Percentiles rank a stretch among this genome's conserved stretches.
Evolutionary conservation across 2,329 filamentous ascomycete genomes (phyloP).

Genomic region (Ascochyta clinopodiicola): DNA sequence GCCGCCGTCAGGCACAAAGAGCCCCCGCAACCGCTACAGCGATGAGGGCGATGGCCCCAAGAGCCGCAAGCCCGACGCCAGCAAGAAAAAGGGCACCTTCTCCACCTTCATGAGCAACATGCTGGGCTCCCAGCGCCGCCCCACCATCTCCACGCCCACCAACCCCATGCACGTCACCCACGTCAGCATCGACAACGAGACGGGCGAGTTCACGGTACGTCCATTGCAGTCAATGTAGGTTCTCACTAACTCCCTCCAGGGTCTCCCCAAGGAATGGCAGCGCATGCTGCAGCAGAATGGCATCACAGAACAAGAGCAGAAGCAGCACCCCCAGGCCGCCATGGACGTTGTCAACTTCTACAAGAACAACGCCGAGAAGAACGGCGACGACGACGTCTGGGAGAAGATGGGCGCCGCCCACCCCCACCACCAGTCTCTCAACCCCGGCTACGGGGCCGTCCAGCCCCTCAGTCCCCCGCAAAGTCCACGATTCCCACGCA

Average conservation of each 20-base stretch:
- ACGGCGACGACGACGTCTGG: slow-evolving; percentile 84
- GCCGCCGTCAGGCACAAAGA: slow-evolving; percentile 45
- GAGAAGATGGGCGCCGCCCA: slow-evolving; percentile 95
- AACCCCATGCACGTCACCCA: slow-evolving; percentile 98
- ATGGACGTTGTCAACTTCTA: slow-evolving; percentile 96
- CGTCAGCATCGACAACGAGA: slow-evolving; percentile 95
- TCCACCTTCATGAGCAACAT: slow-evolving; percentile 50
- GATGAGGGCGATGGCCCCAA: slow-evolving; percentile 42
- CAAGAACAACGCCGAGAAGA: slow-evolving; percentile 86
- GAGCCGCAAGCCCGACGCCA: slow-evolving; percentile 42
- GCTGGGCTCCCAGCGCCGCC: slow-evolving; percentile 76
- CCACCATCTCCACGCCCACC: slow-evolving; percentile 95
- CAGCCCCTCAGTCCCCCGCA: slow-evolving; percentile 74
- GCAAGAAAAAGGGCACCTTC: slow-evolving; percentile 52
- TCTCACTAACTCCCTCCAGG: slow-evolving; percentile 60
- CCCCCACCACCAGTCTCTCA: slow-evolving; percentile 54
- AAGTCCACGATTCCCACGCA: slow-evolving; percentile 86
- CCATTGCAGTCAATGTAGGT: too few relatives aligned
- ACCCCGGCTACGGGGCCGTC: slow-evolving; percentile 49
- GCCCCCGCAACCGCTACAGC: slow-evolving; percentile 50
- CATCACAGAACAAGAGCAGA: slow-evolving; percentile 93
- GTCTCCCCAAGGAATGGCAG: slow-evolving; percentile 97
- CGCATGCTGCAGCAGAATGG: slow-evolving; percentile 93
- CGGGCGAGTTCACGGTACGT: slow-evolving; percentile 90
- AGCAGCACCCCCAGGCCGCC: slow-evolving; percentile 93